phyloP scores from a whole-genome alignment of 2,329 filamentous ascomycete genomes.

The Coleophoma eucalyptorum region DNA sequence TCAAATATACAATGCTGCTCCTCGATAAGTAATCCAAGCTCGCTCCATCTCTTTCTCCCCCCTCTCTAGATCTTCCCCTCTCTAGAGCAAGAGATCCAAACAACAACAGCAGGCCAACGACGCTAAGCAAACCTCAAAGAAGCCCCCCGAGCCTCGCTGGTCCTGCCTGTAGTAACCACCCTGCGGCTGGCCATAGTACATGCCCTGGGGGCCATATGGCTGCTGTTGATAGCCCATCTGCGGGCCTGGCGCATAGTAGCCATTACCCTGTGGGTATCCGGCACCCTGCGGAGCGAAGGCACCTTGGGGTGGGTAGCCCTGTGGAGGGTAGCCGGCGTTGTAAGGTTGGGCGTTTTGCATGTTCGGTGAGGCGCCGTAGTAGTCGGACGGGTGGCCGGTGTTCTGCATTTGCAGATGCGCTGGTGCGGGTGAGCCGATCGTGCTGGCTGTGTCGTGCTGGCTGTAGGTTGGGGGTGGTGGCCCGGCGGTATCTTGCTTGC shows the following conservation, averaged over 20 bases:
- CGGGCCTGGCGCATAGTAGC: constrained; percentile 18
- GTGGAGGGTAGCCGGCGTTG: constrained; percentile 7
- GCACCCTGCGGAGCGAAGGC: constrained; percentile 7
- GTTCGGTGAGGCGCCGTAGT: constrained; percentile 13
- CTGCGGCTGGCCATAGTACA: constrained; percentile 22
- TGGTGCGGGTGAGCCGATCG: constrained; percentile 11
- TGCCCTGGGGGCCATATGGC: constrained; percentile 10
- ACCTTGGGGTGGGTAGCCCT: background rate
- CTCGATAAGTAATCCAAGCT: too few relatives aligned
- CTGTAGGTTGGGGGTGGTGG: constrained; percentile 21
- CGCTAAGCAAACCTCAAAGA: constrained; percentile 38
- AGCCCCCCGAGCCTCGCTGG: constrained; percentile 30
- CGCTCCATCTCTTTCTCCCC: background rate
- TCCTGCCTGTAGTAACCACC: constrained; percentile 35
- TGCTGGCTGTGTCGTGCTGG: constrained; percentile 4
- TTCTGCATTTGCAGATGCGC: constrained; percentile 13
- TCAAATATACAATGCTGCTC: too few relatives aligned
- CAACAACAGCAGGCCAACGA: constrained; percentile 46
- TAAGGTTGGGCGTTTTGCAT: constrained; percentile 5
- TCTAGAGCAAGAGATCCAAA: constrained; percentile 44
- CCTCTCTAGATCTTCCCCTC: background rate
- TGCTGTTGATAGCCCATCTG: constrained; percentile 17
- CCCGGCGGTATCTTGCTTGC: constrained; percentile 12
- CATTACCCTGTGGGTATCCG: constrained; percentile 5
- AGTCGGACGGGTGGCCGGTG: constrained; percentile 9